A percentile compares a stretch with the other conserved stretches of the same genome.
Evolutionary conservation across 1,284 basidiomycete species (phyloP).

Genomic region (Exobasidium cylindrosporum): DNA sequence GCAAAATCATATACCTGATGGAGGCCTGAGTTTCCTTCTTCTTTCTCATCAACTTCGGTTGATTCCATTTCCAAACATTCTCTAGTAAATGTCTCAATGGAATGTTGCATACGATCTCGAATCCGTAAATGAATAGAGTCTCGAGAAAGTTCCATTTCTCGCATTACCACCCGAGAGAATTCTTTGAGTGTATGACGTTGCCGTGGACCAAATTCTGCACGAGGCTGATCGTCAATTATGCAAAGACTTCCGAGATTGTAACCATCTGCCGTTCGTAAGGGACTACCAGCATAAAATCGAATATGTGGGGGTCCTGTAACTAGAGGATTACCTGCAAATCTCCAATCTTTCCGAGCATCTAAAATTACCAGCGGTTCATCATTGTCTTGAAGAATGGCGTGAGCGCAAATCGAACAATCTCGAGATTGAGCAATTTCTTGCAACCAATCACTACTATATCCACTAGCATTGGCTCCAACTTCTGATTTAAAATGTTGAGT

Average conservation of each 20-base stretch:
- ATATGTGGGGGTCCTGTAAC: slow-evolving; percentile 69
- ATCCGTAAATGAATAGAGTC: slow-evolving; percentile 92
- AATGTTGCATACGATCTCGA: slow-evolving; percentile 84
- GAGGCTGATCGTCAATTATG: slow-evolving; percentile 78
- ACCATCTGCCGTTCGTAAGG: slow-evolving; percentile 81
- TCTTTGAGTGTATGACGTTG: slow-evolving; percentile 89
- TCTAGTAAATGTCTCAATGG: slow-evolving; percentile 91
- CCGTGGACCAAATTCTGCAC: slow-evolving; percentile 79
- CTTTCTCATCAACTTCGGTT: slow-evolving; percentile 21
- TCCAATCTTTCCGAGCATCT: slow-evolving; percentile 78
- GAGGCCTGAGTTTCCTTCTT: slow-evolving; percentile 60
- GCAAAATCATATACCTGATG: slow-evolving; percentile 82
- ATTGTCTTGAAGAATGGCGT: slow-evolving; percentile 76
- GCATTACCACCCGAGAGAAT: slow-evolving; percentile 84
- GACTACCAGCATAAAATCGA: slow-evolving; percentile 88
- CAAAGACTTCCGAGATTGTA: slow-evolving; percentile 84
- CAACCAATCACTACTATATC: slow-evolving; percentile 21
- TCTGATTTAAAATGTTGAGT: slow-evolving; percentile 82
- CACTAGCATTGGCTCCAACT: slow-evolving; percentile 61
- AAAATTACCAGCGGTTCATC: slow-evolving; percentile 84
- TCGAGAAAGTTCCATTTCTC: slow-evolving; percentile 90
- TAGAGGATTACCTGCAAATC: slow-evolving; percentile 77
- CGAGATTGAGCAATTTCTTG: slow-evolving; percentile 59
- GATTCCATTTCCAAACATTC: slow-evolving; percentile 89
- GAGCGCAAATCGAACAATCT: slow-evolving; percentile 73